Percentiles rank a stretch among this genome's conserved stretches.
These are phyloP conservation scores for Celoporthe dispersa DNA, from an alignment of 2,329 filamentous ascomycete genomes.

Conservation along the genomic window DNA sequence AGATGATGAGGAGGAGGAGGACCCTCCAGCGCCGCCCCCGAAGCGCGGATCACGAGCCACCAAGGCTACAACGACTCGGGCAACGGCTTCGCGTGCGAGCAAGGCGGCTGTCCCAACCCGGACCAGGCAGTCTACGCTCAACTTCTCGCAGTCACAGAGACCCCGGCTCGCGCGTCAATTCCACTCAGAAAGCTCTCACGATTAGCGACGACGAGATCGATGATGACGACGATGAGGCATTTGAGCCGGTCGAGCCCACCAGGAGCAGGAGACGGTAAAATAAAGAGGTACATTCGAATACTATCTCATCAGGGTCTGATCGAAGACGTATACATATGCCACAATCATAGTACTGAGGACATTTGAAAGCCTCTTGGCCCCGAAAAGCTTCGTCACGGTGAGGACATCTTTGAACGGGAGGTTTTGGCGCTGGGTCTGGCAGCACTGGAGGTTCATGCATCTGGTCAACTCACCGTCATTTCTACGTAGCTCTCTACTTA, in stretches of 20 bases:
- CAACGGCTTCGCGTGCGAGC: slow-evolving; percentile 39
- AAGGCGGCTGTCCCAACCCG: slow-evolving; percentile 38
- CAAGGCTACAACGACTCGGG: slow-evolving; percentile 31
- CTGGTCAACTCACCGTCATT: neutral
- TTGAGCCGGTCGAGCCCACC: slow-evolving; percentile 55
- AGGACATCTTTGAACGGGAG: neutral
- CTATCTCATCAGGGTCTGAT: neutral
- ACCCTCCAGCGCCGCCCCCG: slow-evolving; percentile 41
- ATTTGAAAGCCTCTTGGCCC: neutral
- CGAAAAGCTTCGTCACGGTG: neutral
- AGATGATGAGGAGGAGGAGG: slow-evolving; percentile 44
- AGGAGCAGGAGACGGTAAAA: slow-evolving; percentile 33
- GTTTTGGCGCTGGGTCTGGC: neutral
- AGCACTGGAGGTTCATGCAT: neutral
- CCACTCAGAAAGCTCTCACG: slow-evolving; percentile 56
- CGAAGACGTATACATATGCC: neutral
- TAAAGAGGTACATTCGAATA: neutral
- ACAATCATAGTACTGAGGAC: neutral
- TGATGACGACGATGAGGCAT: slow-evolving; percentile 62
- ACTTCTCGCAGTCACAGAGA: slow-evolving; percentile 49
- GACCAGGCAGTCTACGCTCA: slow-evolving; percentile 52
- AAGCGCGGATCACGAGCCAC: slow-evolving; percentile 38
- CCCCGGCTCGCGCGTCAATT: slow-evolving; percentile 38
- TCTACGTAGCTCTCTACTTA: neutral
- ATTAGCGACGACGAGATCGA: slow-evolving; percentile 70